Evolutionary conservation across 2,329 filamentous ascomycete species (phyloP), one percentile per base, ranked within the genome.

Genomic region (Metarhizium guizhouense): DNA sequence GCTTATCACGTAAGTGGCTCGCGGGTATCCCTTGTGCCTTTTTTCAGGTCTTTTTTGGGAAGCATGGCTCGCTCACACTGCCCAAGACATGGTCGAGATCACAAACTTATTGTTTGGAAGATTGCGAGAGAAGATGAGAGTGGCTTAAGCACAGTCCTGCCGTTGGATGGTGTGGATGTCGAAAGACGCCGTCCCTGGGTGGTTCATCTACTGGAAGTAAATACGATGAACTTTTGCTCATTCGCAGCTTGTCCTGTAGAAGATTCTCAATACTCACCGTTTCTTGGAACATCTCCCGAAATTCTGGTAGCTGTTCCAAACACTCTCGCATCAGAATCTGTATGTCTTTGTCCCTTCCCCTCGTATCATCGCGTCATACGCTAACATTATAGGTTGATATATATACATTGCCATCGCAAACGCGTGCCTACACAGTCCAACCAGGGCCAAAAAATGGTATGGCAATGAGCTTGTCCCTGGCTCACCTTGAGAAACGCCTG

Each of bases 161-260:
- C 93, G 0, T 79, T 93, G 36, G 89, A 95, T 58, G 72, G 74
- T 50, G 74, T 67, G 2, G 69, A 68, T 32, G 72, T 69, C 49
- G 69, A 69, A 52, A 79, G 74, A 60, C 81, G 79, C 18, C 79
- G 85, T 63, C 94, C 94, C 34, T 95, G 90, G 90, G 74, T 96
- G n/a, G 70, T 96, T 25, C 83, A 96, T 70, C 81, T 88, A 4
- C 74, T 99, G 5, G 78, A 88, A 5, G 90, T 97, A 47, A 96
- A 96, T 66, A 90, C 93, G 1, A 82, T 97, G 74, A 99, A 97
- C 67, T 99, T 97, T 68, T 99, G 94, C 68, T 81, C 87, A 2
- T 96, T 96, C 68, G 79, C 87, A 2, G 78, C 80, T 58, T 86
- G 85, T 66, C 57, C 75, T 57, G 67, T 71, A 47, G 57, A 58